Evolutionary conservation across 2,329 filamentous ascomycete genomes (phyloP).

Genomic region (Talaromyces sp.): DNA sequence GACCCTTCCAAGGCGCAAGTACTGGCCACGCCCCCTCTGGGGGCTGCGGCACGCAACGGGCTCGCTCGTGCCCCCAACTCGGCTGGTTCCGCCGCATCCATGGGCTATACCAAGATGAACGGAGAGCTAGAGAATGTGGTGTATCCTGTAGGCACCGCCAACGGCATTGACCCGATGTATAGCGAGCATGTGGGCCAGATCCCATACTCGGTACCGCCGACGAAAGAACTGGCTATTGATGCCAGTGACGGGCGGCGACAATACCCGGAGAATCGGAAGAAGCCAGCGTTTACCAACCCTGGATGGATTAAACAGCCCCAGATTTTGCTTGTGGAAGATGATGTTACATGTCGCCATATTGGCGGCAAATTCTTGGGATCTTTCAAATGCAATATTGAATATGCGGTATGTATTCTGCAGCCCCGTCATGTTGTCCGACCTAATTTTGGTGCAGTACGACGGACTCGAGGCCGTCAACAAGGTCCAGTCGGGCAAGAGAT

Average conservation of each 20-base stretch:
- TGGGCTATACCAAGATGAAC: constrained; percentile 47
- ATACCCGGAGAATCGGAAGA: constrained; percentile 52
- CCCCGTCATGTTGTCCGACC: neutral
- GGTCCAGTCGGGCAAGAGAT: constrained; percentile 62
- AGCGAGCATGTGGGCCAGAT: constrained; percentile 93
- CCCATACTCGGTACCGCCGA: constrained; percentile 71
- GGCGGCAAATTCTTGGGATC: constrained; percentile 63
- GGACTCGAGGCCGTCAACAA: constrained; percentile 89
- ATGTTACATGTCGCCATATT: constrained; percentile 62
- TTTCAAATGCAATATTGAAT: constrained; percentile 60
- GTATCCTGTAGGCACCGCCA: constrained; percentile 84
- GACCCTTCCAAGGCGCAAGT: constrained; percentile 53
- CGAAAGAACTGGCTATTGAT: constrained; percentile 51
- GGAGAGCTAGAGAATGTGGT: constrained; percentile 67
- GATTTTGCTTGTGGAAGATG: constrained; percentile 85
- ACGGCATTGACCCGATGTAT: constrained; percentile 92
- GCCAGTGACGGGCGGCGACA: constrained; percentile 32
- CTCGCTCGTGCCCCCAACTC: constrained; percentile 38
- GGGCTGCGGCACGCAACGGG: constrained; percentile 41
- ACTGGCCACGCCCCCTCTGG: constrained; percentile 54
- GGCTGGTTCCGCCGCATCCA: constrained; percentile 44
- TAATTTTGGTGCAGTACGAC: constrained; percentile 60
- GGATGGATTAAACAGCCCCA: constrained; percentile 66
- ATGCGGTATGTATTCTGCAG: constrained; percentile 47
- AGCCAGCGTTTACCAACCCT: constrained; percentile 56